Evolutionary conservation across 331 rosid genomes (phyloP).

Genomic region (Pyracantha coccinea): DNA sequence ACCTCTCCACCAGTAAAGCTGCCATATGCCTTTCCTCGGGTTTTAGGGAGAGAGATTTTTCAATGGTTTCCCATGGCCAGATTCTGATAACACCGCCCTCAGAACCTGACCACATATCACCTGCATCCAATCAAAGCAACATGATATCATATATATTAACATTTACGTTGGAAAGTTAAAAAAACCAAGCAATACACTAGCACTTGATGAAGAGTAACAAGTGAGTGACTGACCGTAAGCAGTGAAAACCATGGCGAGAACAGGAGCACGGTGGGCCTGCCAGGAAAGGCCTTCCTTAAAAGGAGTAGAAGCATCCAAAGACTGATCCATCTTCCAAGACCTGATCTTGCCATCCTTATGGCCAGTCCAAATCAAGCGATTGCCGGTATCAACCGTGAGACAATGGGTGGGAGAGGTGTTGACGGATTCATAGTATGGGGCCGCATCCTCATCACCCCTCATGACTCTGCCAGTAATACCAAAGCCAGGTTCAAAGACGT

Average conservation of each 20-base stretch:
- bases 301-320: conserved; percentile 39
- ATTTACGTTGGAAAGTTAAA: not conserved
- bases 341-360: conserved; percentile 96
- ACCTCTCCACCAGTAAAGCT: conserved; percentile 92
- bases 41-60: conserved; percentile 80
- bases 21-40: conserved; percentile 96
- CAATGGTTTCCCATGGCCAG: conserved; percentile 98
- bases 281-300: conserved; percentile 98
- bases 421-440: conserved; percentile 69
- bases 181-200: not conserved
- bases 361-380: conserved; percentile 73
- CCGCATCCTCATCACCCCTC: conserved; percentile 93
- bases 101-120: conserved; percentile 94
- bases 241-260: conserved; percentile 62
- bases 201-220: not conserved
- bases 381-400: conserved; percentile 61
- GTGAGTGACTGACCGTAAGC: conserved; percentile 38
- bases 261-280: conserved; percentile 90
- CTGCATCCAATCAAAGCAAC: conserved; percentile 28
- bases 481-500: conserved; percentile 51
- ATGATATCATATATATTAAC: not conserved
- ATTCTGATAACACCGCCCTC: conserved; percentile 87
- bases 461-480: conserved; percentile 72
- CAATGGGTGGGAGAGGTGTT: conserved; percentile 69
- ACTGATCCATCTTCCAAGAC: conserved; percentile 85